Evolutionary conservation across 1,139 yeast species (phyloP), one percentile per base, ranked within the genome.

Genomic region (Geotrichum siamense): DNA sequence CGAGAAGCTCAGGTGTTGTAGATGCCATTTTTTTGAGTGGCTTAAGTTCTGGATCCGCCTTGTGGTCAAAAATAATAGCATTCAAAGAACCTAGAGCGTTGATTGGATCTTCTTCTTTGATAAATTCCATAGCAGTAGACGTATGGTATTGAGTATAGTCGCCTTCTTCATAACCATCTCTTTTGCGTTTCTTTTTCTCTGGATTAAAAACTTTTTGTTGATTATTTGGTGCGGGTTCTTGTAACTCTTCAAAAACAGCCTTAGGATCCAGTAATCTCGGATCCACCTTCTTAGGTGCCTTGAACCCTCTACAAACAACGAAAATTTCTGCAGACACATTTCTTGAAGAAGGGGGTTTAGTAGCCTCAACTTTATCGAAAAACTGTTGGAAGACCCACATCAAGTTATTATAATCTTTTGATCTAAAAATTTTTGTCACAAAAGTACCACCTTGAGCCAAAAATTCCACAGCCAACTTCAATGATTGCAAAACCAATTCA

Each of bases 311-410:
- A 67, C 99, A 91, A 31, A 89, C 96, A 44, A 91, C 98, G 60
- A 91, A 91, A 59, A 93, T 93, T 72, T 91, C 99, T 2, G 98
- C 98, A 57, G 98, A 91, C 20, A 93, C 98, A 65, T 85, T 85
- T 79, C 99, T 89, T 37, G 96, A 87, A 16, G 97, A 91, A 16
- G 98, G 97, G 6, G 99, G 99, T 60, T 91, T 91, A 1, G 98
- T 91, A 10, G 98, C 98, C 63, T 91, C 98, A 39, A 91, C 97
- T 60, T 84, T 89, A 48, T 86, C 96, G 59, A 91, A 91, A 49
- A 91, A 72, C 64, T 91, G 98, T 58, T 86, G 89, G 69, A 91
- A 91, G 4, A 89, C 94, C 98, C 98, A 91, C 77, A 91, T 76
- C 54, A 91, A 75, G 63, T 89, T 91, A 65, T 93, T 91, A 68